phyloP scores from a whole-genome alignment of 768 basidiomycete species.

The Tricholoma hemisulphureum region DNA sequence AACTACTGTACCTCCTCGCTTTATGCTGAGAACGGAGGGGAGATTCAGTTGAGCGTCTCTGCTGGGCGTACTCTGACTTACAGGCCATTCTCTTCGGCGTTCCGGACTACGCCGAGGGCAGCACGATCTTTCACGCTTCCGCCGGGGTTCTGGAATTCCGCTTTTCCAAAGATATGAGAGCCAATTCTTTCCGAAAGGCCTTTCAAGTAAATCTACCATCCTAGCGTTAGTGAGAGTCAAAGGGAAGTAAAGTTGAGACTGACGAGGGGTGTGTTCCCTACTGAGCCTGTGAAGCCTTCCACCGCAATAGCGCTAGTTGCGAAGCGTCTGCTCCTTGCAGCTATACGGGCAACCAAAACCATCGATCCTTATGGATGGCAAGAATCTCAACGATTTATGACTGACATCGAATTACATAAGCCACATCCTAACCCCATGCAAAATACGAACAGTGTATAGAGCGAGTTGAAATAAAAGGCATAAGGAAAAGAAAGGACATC shows the following conservation, averaged over 20 bases:
- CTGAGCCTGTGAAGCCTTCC: conserved; percentile 80
- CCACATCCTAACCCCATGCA: conserved; percentile 19
- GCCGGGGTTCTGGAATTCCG: conserved; percentile 98
- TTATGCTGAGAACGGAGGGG: conserved; percentile 47
- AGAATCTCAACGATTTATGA: conserved; percentile 28
- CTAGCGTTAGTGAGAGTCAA: not conserved
- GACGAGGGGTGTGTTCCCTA: conserved; percentile 94
- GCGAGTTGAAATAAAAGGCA: conserved; percentile 31
- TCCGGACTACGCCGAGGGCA: conserved; percentile 80
- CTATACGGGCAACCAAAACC: conserved; percentile 32
- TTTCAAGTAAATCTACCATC: conserved; percentile 77
- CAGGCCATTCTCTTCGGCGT: conserved; percentile 85
- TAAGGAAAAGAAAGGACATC: conserved; percentile 32
- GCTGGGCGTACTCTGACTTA: conserved; percentile 36
- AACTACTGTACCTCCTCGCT: conserved; percentile 93
- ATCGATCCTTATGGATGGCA: conserved; percentile 17
- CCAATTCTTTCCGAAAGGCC: conserved; percentile 80
- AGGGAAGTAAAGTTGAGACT: conserved; percentile 20
- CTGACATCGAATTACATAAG: conserved; percentile 39
- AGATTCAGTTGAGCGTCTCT: not conserved
- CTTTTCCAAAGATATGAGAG: conserved; percentile 86
- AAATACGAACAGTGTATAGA: conserved; percentile 20
- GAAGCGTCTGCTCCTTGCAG: conserved; percentile 31
- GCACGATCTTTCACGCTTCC: conserved; percentile 98
- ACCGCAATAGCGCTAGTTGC: conserved; percentile 44